phyloP scores from a whole-genome alignment of 164 flowering plant genomes.

The Akebia trifoliata region DNA sequence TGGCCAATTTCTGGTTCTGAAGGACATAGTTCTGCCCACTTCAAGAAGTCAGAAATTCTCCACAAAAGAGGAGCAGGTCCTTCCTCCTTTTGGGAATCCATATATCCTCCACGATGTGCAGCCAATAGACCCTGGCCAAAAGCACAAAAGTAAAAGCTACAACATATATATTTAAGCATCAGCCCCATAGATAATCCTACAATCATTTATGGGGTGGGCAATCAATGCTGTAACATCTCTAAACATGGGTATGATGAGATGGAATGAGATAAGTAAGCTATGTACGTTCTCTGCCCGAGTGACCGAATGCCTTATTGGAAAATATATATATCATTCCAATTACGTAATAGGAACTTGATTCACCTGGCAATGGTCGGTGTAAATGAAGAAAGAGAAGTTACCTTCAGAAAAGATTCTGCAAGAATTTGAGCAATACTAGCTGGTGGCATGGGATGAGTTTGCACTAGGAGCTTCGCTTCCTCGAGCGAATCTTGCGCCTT shows the following conservation, averaged over 20 bases:
- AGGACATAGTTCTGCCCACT: constrained; percentile 98
- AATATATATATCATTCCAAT: too few relatives aligned
- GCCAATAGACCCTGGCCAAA: constrained; percentile 82
- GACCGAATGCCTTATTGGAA: too few relatives aligned
- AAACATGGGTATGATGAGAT: too few relatives aligned
- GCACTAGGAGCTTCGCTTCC: constrained; percentile 79
- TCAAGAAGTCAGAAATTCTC: constrained; percentile 93
- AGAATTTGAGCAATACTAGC: constrained; percentile 89
- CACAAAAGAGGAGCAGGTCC: constrained; percentile 97
- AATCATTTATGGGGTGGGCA: too few relatives aligned
- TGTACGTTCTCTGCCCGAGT: too few relatives aligned
- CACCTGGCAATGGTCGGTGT: too few relatives aligned
- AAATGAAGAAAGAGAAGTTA: constrained; percentile 19
- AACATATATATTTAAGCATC: too few relatives aligned
- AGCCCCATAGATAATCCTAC: too few relatives aligned
- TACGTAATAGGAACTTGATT: too few relatives aligned
- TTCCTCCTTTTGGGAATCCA: constrained; percentile 97
- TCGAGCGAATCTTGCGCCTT: constrained; percentile 99
- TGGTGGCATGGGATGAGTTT: constrained; percentile 80
- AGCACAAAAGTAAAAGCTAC: constrained; percentile 4
- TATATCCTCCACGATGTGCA: constrained; percentile 99
- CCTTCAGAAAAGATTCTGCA: constrained; percentile 97
- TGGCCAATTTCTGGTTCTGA: constrained; percentile 97
- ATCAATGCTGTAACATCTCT: too few relatives aligned
- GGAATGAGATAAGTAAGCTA: too few relatives aligned